Base-by-base conservation (phyloP, 257 asterid species). In the Plantago major region DNA sequence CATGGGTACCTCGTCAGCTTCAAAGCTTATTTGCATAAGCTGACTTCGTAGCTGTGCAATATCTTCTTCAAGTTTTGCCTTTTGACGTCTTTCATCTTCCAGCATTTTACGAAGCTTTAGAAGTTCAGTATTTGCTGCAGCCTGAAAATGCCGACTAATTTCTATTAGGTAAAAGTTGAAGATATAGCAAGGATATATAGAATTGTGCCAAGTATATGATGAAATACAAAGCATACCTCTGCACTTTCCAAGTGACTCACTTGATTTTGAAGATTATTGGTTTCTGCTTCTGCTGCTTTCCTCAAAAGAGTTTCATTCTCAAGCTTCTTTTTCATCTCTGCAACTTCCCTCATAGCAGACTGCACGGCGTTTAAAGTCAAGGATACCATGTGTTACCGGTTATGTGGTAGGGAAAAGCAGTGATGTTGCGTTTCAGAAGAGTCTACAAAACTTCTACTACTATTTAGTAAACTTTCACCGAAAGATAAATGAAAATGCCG, bases 1-100 rank as follows among this genome's bases (percentile, higher is more conserved):
- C 22, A 44, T 55, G 55, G 67, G 71, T 78, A 89, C 96, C 92
- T 81, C 86, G 52, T 87, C 95, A 71, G 93, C 97, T 76, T 90
- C 87, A 18, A 73, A 83, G 72, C 96, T 84, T 73, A 90, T 58
- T 64, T 87, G 87, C 79, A 87, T 49, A 16, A 89, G 80, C 72
- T 78, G 89, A 51, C 78, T 78, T 57, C 81, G 89, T 70, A 89
- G 74, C 65, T 64, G 68, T 62, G 77, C 60, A 40, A 90, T 83
- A 73, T 87, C 90, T 67, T 81, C 92, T 77, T 84, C 92, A 61
- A 82, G 88, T 71, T 78, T 82, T 17, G 63, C 78, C 67, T 81
- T 90, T 67, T 75, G 76, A 37, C 63, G 47, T 74, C 72, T 73
- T 65, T 89, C 94, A 65, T 84, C 88, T 68, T 86, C 87, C 74